A percentile compares a stretch with the other conserved stretches of the same genome.
Conservation (phyloP, 1,284 basidiomycete species). For the Trametes versicolor region DNA sequence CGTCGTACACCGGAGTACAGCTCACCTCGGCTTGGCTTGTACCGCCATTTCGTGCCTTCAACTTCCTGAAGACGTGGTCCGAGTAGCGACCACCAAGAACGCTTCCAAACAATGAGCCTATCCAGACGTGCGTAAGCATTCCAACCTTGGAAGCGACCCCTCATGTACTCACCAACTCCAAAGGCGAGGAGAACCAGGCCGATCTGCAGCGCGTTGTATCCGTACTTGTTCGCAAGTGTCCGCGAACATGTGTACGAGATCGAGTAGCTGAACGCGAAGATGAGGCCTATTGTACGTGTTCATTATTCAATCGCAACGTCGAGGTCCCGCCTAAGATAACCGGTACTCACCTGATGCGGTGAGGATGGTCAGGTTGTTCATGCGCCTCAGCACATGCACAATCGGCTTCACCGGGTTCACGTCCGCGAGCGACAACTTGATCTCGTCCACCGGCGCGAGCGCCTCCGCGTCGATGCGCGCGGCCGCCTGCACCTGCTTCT, state of each 20-base stretch:
- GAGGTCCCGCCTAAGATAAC: no score
- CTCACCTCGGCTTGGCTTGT: conserved; percentile 72
- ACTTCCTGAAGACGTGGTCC: conserved; percentile 66
- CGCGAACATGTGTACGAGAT: conserved; percentile 78
- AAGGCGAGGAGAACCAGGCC: conserved; percentile 82
- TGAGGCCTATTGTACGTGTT: conserved; percentile 54
- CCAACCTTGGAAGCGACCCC: not conserved
- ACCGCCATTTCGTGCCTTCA: conserved; percentile 71
- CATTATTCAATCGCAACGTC: not conserved
- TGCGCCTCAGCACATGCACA: conserved; percentile 61
- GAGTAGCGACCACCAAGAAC: conserved; percentile 83
- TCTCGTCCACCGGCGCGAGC: conserved; percentile 41
- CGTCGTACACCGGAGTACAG: not conserved
- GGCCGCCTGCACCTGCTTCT: conserved; percentile 30
- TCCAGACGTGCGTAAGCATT: not conserved
- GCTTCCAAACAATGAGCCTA: conserved; percentile 75
- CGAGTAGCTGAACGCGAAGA: conserved; percentile 80
- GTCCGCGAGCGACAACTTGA: conserved; percentile 72
- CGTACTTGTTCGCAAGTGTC: conserved; percentile 71
- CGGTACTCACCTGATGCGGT: conserved; percentile 69
- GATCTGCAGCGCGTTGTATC: conserved; percentile 75
- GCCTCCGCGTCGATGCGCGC: not conserved
- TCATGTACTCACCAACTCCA: conserved; percentile 63
- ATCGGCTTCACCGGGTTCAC: conserved; percentile 79
- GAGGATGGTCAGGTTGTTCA: conserved; percentile 76